Percentiles rank a stretch among this genome's conserved stretches.
These are phyloP conservation scores for Macrophomina tecta DNA, from an alignment of 2,329 filamentous ascomycete species.

Conservation along the genomic window DNA sequence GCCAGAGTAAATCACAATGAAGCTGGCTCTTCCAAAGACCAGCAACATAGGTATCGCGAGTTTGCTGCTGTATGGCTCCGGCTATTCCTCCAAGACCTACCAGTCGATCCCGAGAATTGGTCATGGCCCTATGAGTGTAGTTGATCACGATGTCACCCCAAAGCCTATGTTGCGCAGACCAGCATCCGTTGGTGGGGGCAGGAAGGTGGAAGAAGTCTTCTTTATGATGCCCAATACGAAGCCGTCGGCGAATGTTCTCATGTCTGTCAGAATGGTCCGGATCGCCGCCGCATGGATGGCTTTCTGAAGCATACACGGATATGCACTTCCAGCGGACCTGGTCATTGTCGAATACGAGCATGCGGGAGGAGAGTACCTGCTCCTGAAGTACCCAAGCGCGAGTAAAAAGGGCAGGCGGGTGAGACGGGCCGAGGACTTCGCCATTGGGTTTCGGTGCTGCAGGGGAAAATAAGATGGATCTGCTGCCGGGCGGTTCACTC, in stretches of 20 bases:
- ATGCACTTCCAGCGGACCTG: constrained; percentile 9
- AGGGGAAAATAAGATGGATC: neutral
- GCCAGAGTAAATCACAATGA: neutral
- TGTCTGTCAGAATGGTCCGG: constrained; percentile 31
- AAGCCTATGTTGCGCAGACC: constrained; percentile 28
- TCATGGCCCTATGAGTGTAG: constrained; percentile 17
- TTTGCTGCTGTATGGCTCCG: neutral
- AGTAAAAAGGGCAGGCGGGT: neutral
- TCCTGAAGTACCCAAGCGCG: constrained; percentile 24
- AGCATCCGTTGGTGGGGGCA: neutral
- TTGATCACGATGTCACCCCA: constrained; percentile 30
- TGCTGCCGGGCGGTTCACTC: no score
- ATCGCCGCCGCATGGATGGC: constrained; percentile 30
- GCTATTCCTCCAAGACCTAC: constrained; percentile 7
- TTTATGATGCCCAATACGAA: constrained; percentile 31
- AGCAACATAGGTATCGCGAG: neutral
- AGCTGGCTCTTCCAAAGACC: constrained; percentile 9
- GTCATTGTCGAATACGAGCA: neutral
- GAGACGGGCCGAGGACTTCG: neutral
- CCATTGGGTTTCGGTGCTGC: no score
- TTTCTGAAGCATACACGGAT: constrained; percentile 32
- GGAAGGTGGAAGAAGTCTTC: constrained; percentile 32
- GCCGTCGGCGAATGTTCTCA: constrained; percentile 9
- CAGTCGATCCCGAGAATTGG: neutral
- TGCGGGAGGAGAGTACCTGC: constrained; percentile 9